A percentile compares a stretch with the other conserved stretches of the same genome.
Conservation (phyloP, 208 protist species). For the Angomonas desouzai region DNA sequence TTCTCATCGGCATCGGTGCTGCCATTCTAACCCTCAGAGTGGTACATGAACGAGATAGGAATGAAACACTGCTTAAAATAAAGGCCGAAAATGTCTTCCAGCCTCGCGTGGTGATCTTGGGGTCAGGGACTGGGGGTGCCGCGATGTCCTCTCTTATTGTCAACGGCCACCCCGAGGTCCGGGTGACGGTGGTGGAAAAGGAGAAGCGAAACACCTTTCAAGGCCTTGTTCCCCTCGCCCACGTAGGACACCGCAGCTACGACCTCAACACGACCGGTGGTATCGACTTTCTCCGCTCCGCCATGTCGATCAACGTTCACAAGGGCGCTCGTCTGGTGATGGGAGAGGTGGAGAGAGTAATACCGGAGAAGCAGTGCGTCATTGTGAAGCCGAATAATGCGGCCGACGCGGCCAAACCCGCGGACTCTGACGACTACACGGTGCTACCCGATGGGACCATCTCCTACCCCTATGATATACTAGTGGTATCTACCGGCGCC, state of each 20-base stretch:
- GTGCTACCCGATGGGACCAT: constrained; percentile 26
- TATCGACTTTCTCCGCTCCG: constrained; percentile 61
- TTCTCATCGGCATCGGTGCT: neutral
- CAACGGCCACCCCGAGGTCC: constrained; percentile 37
- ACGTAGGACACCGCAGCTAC: constrained; percentile 87
- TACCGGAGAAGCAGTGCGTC: constrained; percentile 42
- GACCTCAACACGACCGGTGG: constrained; percentile 74
- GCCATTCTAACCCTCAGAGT: neutral
- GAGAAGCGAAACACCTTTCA: constrained; percentile 59
- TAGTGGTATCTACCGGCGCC: constrained; percentile 73
- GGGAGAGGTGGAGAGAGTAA: constrained; percentile 53
- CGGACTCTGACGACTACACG: constrained; percentile 20
- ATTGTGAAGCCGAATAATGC: constrained; percentile 14
- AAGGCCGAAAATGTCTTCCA: constrained; percentile 14
- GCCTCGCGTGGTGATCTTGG: constrained; percentile 72
- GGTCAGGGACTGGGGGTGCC: constrained; percentile 56
- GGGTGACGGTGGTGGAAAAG: constrained; percentile 79
- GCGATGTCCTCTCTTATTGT: constrained; percentile 58
- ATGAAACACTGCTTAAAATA: neutral
- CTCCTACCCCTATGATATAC: constrained; percentile 68
- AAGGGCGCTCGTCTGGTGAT: constrained; percentile 63
- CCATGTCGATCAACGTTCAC: constrained; percentile 76
- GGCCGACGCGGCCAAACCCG: neutral
- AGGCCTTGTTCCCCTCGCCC: constrained; percentile 56
- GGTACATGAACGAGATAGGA: neutral